Base-by-base conservation (phyloP, 1,284 basidiomycete species). In the Laetiporus sulphureus region DNA sequence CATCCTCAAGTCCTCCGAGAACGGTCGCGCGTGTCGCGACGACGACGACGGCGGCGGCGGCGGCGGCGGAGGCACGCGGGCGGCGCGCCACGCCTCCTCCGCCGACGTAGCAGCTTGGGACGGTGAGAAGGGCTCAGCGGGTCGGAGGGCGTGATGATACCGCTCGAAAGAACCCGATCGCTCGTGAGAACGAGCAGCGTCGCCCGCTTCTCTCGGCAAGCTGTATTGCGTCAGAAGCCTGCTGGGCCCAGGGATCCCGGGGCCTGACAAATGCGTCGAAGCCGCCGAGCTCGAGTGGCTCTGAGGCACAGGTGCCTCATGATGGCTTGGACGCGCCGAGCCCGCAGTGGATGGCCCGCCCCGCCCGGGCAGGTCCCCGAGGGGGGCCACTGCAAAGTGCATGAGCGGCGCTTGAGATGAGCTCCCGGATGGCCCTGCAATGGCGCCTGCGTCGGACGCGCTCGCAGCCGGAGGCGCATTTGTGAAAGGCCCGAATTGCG, bases 401-500 rank as follows among this genome's bases (percentile, higher is more conserved):
- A 46, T 33, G 5, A 49, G 49, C n/a, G 20, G 25, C 6, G 42
- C 5, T 13, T 46, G 32, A 33, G 43, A 45, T 40, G 45, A 42
- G 23, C 41, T 45, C 5, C 51, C 25, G 43, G 21, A 36, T 20
- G 5, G 43, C 35, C 40, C 36, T 44, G 38, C 19, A 44, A 46
- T 12, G 41, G 33, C 43, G 32, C 48, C 48, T 4, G 45, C 24
- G 19, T 53, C 53, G 43, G 49, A 44, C 5, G 45, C 42, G 13
- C 35, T 27, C 15, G 49, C 15, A 20, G 46, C 53, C 0, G 54
- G 62, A 16, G 67, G 65, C 32, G 61, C 62, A 52, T 65, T 73
- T 32, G 73, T 66, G 50, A 78, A 82, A 12, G 77, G 68, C 20
- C 75, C 75, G 54, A 77, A 80, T 52, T 79, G 78, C 12, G 74